Conservation (phyloP, 805 yeast genomes). For the Brettanomyces custersianus region DNA sequence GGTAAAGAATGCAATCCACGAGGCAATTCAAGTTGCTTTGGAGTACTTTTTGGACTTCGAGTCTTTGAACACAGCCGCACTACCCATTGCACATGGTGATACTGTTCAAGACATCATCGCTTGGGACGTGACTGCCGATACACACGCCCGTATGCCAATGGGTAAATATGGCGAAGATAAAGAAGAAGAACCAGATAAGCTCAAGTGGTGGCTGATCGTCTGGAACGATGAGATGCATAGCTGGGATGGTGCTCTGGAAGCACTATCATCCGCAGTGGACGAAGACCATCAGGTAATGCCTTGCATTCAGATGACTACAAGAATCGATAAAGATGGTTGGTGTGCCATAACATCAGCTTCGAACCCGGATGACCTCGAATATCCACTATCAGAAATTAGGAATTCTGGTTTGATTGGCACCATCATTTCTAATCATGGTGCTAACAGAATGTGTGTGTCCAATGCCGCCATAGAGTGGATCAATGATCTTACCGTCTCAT, state of each 20-base stretch:
- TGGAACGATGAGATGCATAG: slow-evolving; percentile 78
- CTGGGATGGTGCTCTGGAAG: slow-evolving; percentile 25
- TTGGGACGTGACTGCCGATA: no score
- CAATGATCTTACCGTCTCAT: no score
- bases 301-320: not conserved
- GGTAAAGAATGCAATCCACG: slow-evolving; percentile 15
- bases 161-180: slow-evolving; percentile 27
- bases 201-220: slow-evolving; percentile 41
- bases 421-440: slow-evolving; percentile 42
- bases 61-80: slow-evolving; percentile 23
- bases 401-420: slow-evolving; percentile 46
- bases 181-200: slow-evolving; percentile 25
- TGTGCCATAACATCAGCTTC: slow-evolving; percentile 33
- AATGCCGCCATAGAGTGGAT: slow-evolving; percentile 44
- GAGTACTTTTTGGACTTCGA: slow-evolving; percentile 35
- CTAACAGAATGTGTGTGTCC: slow-evolving; percentile 38
- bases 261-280: slow-evolving; percentile 9
- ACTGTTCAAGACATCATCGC: not conserved
- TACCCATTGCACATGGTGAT: slow-evolving; percentile 2
- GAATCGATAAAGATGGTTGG: slow-evolving; percentile 1
- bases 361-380: slow-evolving; percentile 11
- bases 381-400: not conserved
- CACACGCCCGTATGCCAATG: slow-evolving; percentile 27
- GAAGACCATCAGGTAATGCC: not conserved
- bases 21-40: slow-evolving; percentile 23